Conservation (phyloP, 306 rosid species). For the Cicer yamashitae region DNA sequence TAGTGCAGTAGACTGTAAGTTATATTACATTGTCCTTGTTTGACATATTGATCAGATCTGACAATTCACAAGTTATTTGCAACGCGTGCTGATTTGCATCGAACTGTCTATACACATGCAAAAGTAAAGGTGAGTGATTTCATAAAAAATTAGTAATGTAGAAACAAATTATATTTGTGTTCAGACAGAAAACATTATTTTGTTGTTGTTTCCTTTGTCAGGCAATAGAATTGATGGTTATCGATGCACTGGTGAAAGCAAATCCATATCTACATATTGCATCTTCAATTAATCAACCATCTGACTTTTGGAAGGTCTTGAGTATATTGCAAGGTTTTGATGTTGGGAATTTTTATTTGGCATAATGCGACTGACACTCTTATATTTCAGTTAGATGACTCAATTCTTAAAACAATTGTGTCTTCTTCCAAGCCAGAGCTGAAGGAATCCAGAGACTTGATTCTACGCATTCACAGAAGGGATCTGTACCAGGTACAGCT, state of each 20-base stretch:
- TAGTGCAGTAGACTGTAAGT: constrained; percentile 38
- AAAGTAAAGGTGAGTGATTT: constrained; percentile 76
- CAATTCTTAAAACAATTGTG: constrained; percentile 69
- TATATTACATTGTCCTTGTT: constrained; percentile 42
- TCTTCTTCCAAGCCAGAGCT: constrained; percentile 61
- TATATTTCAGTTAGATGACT: constrained; percentile 78
- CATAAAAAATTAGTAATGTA: background rate
- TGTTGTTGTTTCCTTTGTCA: constrained; percentile 41
- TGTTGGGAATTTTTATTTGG: constrained; percentile 35
- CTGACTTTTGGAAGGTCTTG: constrained; percentile 88
- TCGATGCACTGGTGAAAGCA: constrained; percentile 79
- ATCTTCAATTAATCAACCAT: constrained; percentile 67
- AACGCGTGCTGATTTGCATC: constrained; percentile 87
- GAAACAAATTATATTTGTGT: background rate
- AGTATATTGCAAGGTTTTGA: constrained; percentile 29
- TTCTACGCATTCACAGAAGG: constrained; percentile 77
- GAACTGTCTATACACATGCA: constrained; percentile 88
- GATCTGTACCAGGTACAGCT: constrained; percentile 74
- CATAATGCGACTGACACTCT: constrained; percentile 21
- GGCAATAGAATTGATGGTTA: constrained; percentile 89
- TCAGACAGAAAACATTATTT: constrained; percentile 10
- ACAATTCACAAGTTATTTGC: constrained; percentile 81
- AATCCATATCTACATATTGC: constrained; percentile 61
- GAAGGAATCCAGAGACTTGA: constrained; percentile 74
- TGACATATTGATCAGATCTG: constrained; percentile 66